phyloP scores from a whole-genome alignment of 2,329 filamentous ascomycete genomes.

The Diaporthe velutina region DNA sequence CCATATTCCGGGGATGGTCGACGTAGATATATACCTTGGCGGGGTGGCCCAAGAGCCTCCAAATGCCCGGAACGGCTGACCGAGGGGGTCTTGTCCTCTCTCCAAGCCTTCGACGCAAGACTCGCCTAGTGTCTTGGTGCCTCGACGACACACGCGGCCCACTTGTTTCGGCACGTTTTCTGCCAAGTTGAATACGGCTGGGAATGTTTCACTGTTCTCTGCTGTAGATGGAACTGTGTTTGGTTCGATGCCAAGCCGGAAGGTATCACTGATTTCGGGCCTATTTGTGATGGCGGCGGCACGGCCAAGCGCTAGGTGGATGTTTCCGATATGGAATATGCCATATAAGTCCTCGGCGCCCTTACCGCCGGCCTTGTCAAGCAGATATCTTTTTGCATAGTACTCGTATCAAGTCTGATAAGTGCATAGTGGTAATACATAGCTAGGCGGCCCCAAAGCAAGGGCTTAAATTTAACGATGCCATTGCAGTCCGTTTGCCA shows the following conservation, averaged over 20 bases:
- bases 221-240: background rate
- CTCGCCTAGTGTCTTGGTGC: background rate
- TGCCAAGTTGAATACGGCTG: background rate
- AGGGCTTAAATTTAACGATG: background rate
- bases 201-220: constrained; percentile 10
- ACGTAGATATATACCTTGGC: constrained; percentile 14
- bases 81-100: constrained; percentile 10
- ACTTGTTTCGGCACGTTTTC: constrained; percentile 20
- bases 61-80: constrained; percentile 15
- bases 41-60: constrained; percentile 20
- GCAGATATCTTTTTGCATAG: too few relatives aligned
- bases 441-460: background rate
- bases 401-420: background rate
- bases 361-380: background rate
- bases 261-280: constrained; percentile 16
- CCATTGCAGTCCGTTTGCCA: background rate
- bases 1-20: constrained; percentile 7
- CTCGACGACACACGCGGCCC: constrained; percentile 7
- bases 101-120: background rate
- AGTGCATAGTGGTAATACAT: background rate
- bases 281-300: constrained; percentile 12
- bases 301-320: constrained; percentile 3
- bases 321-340: constrained; percentile 14
- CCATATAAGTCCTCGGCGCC: background rate
- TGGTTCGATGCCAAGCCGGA: constrained; percentile 25